Base-by-base conservation (phyloP, 306 rosid genomes). In the Fragaria nilgerrensis region DNA sequence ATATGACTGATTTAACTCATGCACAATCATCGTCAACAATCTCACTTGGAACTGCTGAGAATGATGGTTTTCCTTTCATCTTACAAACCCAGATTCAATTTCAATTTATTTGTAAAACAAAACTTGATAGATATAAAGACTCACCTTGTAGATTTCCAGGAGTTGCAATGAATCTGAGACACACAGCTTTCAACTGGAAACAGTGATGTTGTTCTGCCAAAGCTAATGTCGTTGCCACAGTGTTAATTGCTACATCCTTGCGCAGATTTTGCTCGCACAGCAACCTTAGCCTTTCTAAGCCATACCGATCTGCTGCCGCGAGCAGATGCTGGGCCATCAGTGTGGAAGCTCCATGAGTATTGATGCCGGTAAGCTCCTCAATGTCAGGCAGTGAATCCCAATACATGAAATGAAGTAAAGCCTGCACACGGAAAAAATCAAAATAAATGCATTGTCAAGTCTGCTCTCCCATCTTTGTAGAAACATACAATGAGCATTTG, bases 121-220 rank as follows among this genome's bases (percentile, higher is more conserved):
- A 36, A 34, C 14, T 23, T 16, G 55, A 44, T 29, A 9, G 68
- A 59, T 29, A 25, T 64, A 75, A 32, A 65, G 56, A 73, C 77
- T 69, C 39, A 89, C 97, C 94, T 89, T 81, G 84, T 45, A 93
- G 91, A 88, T 90, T 90, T 88, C 90, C 96, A n/a, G 91, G 89
- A 68, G 68, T 79, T n/a, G 97, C 91, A 66, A 89, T 69, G 69
- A 93, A 93, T 81, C 80, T 93, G 81, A 93, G 94, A 85, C 97
- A 93, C 78, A 90, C 94, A 59, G 91, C 80, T 87, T 89, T 93
- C 81, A 93, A 84, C 77, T 85, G 96, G 89, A 88, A 88, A 82
- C 94, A 93, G 77, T 93, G 97, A 77, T 93, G 97, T 82, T 93
- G 96, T 85, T 93, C 97, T 43, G 97, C 96, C 87, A 93, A 86